Percentiles rank a stretch among this genome's conserved stretches.
Evolutionary conservation across 1,284 basidiomycete genomes (phyloP).

Genomic region (Cutaneotrichosporon sp.): DNA sequence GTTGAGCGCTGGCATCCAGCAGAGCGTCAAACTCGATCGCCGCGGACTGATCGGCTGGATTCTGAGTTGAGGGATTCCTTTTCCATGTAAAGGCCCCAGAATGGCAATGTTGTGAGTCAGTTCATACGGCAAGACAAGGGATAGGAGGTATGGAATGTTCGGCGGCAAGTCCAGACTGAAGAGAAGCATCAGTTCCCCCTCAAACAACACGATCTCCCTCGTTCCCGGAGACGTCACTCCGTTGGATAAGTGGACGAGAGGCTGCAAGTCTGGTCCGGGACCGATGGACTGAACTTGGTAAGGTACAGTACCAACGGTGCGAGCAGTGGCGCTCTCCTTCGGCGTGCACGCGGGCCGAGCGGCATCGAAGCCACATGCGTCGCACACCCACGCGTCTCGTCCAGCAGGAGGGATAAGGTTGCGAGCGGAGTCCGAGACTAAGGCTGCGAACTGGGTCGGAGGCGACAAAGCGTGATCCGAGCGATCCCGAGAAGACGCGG

Average conservation of each 20-base stretch:
- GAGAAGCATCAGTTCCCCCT: not conserved
- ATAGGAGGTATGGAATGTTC: not conserved
- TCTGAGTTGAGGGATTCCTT: too few relatives aligned
- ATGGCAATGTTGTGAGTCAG: not conserved
- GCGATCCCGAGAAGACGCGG: too few relatives aligned
- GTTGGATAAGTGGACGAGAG: not conserved
- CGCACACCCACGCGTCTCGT: not conserved
- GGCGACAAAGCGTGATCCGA: too few relatives aligned
- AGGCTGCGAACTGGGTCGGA: not conserved
- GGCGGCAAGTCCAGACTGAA: not conserved
- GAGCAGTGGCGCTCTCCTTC: not conserved
- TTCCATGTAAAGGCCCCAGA: not conserved
- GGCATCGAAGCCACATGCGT: not conserved
- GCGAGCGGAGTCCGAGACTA: not conserved
- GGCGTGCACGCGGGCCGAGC: not conserved
- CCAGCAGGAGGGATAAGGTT: not conserved
- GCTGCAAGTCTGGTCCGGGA: too few relatives aligned
- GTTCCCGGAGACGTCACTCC: not conserved
- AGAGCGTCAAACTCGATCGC: not conserved
- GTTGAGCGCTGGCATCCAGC: too few relatives aligned
- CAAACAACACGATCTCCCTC: not conserved
- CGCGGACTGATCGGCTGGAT: not conserved
- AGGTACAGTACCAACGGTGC: not conserved
- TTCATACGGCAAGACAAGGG: not conserved
- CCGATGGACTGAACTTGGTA: not conserved